Evolutionary conservation across 1,284 basidiomycete genomes (phyloP).

Genomic region (Malassezia slooffiae): DNA sequence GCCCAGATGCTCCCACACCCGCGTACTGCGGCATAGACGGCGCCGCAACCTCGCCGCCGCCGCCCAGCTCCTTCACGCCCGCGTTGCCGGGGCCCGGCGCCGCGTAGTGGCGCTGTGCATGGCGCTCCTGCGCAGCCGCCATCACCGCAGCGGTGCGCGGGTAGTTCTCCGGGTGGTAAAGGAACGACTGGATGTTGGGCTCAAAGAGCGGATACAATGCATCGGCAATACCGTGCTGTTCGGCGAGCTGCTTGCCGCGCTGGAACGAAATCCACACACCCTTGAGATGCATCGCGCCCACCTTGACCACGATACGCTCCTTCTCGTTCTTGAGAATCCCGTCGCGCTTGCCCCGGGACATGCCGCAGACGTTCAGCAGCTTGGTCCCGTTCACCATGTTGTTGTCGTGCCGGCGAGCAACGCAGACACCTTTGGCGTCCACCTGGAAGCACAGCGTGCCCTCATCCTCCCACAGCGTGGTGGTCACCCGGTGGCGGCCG

Average conservation of each 20-base stretch:
- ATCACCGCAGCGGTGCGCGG: constrained; percentile 44
- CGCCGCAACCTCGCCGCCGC: constrained; percentile 2
- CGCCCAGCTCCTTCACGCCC: constrained; percentile 7
- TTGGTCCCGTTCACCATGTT: constrained; percentile 48
- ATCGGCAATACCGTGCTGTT: constrained; percentile 42
- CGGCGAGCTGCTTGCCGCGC: constrained; percentile 42
- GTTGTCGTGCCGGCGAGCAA: constrained; percentile 45
- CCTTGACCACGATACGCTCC: constrained; percentile 46
- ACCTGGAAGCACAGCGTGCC: constrained; percentile 46
- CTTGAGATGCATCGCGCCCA: constrained; percentile 46
- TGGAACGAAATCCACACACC: constrained; percentile 47
- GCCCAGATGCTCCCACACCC: not conserved
- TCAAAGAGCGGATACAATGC: constrained; percentile 46
- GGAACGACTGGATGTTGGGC: constrained; percentile 45
- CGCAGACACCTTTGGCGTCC: constrained; percentile 42
- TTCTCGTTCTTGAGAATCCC: constrained; percentile 46
- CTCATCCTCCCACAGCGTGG: constrained; percentile 46
- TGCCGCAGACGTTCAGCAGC: constrained; percentile 44
- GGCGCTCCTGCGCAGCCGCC: constrained; percentile 43
- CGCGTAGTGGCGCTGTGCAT: constrained; percentile 28
- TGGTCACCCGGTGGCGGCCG: constrained; percentile 42
- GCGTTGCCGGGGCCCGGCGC: not conserved
- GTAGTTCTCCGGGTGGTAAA: constrained; percentile 46
- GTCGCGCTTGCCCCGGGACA: constrained; percentile 46
- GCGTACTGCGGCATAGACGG: constrained; percentile 8